A percentile compares a stretch with the other conserved stretches of the same genome.
phyloP scores from a whole-genome alignment of 1,139 yeast genomes.

The Hemisphaericaspora xylanilytica region DNA sequence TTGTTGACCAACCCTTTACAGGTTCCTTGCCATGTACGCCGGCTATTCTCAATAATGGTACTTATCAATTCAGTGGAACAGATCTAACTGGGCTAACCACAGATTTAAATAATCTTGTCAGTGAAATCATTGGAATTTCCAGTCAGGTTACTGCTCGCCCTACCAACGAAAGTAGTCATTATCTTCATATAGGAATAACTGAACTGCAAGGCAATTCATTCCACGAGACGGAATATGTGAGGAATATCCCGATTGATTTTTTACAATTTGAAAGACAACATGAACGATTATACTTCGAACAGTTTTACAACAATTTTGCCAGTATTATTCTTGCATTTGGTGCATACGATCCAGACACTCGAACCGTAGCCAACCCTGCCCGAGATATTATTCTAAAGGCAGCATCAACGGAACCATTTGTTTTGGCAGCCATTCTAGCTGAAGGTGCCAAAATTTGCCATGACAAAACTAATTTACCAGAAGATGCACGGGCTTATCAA shows the following conservation, averaged over 20 bases:
- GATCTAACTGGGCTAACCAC: constrained; percentile 30
- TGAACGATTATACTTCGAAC: constrained; percentile 44
- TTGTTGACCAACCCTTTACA: too few species aligned
- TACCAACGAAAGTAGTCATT: too few species aligned
- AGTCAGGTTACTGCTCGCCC: constrained; percentile 10
- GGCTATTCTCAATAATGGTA: constrained; percentile 2
- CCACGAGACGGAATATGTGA: constrained; percentile 7
- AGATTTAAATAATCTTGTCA: constrained; percentile 33
- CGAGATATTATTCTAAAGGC: constrained; percentile 56
- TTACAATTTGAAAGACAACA: constrained; percentile 38
- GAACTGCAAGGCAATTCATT: not conserved
- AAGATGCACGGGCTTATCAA: constrained; percentile 49
- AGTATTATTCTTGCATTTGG: constrained; percentile 55
- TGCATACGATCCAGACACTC: constrained; percentile 30
- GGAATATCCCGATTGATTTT: constrained; percentile 15
- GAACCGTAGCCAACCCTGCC: constrained; percentile 43
- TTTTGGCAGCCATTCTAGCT: constrained; percentile 61
- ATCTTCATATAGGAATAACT: constrained; percentile 4
- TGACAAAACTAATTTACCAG: constrained; percentile 29
- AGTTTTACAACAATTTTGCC: constrained; percentile 54
- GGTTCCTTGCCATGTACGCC: too few species aligned
- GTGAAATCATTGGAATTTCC: constrained; percentile 26
- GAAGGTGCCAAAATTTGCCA: constrained; percentile 56
- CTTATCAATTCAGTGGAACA: constrained; percentile 12
- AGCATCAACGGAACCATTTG: constrained; percentile 53